Conservation (phyloP, 2,329 filamentous ascomycete genomes). For the Podosphaera aphanis region DNA sequence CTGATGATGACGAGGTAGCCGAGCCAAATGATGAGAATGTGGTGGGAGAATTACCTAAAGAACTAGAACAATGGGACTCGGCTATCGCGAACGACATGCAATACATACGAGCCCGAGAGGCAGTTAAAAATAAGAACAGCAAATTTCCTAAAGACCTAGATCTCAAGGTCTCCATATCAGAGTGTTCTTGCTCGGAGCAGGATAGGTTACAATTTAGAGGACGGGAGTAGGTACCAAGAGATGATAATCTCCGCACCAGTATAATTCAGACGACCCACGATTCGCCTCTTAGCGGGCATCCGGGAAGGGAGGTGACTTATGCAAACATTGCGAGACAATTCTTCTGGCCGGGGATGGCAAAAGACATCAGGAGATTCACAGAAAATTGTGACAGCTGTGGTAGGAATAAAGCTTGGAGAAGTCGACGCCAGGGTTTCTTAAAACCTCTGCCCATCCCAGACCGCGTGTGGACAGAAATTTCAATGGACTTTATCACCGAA, state of each 20-base stretch:
- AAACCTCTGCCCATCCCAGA: constrained; percentile 1
- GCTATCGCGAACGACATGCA: too few relatives aligned
- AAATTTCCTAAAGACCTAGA: too few relatives aligned
- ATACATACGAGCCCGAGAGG: too few relatives aligned
- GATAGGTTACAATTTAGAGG: too few relatives aligned
- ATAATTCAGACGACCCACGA: not conserved
- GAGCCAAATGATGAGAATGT: not conserved
- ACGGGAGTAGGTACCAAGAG: too few relatives aligned
- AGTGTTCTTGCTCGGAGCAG: too few relatives aligned
- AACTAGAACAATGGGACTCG: too few relatives aligned
- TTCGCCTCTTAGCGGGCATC: not conserved
- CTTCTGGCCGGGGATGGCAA: not conserved
- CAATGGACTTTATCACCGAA: constrained; percentile 1
- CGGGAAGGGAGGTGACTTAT: not conserved
- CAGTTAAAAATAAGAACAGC: too few relatives aligned
- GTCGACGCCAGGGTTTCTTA: constrained; percentile 1
- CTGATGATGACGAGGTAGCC: not conserved
- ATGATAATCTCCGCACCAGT: constrained; percentile 8
- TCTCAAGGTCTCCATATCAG: too few relatives aligned
- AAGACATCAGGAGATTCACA: not conserved
- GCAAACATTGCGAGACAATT: not conserved
- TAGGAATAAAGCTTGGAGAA: not conserved
- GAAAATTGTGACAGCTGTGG: not conserved
- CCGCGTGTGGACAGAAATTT: constrained; percentile 1
- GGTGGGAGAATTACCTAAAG: too few relatives aligned